These are phyloP conservation scores for Russula virescens DNA, from an alignment of 768 basidiomycete genomes.

Conservation along the genomic window DNA sequence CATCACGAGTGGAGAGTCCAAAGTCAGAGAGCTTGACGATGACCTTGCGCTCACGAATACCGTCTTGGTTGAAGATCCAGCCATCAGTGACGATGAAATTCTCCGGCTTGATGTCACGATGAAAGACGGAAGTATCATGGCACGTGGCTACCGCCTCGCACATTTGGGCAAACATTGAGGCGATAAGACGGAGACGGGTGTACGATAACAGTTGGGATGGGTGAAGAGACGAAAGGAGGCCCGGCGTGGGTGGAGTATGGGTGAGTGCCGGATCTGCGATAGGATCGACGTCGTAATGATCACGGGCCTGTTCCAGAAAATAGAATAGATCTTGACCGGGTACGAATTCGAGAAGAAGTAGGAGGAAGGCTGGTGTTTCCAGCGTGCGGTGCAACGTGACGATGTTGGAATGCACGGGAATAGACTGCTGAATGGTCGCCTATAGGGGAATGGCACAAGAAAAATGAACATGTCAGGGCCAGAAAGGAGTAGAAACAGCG, in stretches of 20 bases:
- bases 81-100: conserved; percentile 95
- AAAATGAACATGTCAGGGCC: conserved; percentile 1
- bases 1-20: conserved; percentile 86
- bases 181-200: conserved; percentile 85
- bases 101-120: conserved; percentile 99
- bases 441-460: conserved; percentile 30
- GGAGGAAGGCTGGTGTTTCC: conserved; percentile 85
- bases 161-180: conserved; percentile 99
- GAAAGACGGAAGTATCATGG: conserved; percentile 85
- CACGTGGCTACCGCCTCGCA: conserved; percentile 95
- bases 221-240: conserved; percentile 77
- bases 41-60: conserved; percentile 74
- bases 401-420: conserved; percentile 86
- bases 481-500: conserved; percentile 6
- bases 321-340: conserved; percentile 97
- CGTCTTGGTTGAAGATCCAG: conserved; percentile 47
- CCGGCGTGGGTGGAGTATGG: conserved; percentile 88
- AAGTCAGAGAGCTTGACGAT: conserved; percentile 97
- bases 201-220: conserved; percentile 78
- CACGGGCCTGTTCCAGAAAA: conserved; percentile 94
- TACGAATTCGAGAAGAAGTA: conserved; percentile 92
- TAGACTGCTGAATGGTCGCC: conserved; percentile 93
- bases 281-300: conserved; percentile 62
- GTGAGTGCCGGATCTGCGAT: conserved; percentile 34
- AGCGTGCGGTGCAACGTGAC: conserved; percentile 92